These are phyloP conservation scores for Lepidium sativum DNA, from an alignment of 345 rosid genomes.

Conservation along the genomic window DNA sequence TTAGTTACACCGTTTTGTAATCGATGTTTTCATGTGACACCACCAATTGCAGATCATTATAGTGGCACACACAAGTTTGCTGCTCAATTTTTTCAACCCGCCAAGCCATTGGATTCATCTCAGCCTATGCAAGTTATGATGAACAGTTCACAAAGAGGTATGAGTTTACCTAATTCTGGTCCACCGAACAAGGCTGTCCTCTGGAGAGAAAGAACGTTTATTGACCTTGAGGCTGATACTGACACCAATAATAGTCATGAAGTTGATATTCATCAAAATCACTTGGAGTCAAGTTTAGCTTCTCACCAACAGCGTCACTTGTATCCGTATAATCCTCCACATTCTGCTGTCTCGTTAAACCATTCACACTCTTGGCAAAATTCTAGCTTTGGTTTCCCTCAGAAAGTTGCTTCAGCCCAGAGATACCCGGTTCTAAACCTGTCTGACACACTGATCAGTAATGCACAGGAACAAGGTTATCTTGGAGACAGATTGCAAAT, in stretches of 20 bases:
- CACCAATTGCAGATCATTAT: constrained; percentile 24
- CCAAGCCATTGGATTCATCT: constrained; percentile 5
- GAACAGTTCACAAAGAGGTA: constrained; percentile 40
- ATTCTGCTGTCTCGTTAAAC: constrained; percentile 42
- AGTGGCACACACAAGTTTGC: constrained; percentile 10
- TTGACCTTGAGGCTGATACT: constrained; percentile 41
- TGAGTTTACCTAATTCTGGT: constrained; percentile 34
- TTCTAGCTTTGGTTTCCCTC: constrained; percentile 41
- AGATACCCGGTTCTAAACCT: constrained; percentile 39
- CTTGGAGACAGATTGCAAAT: constrained; percentile 47
- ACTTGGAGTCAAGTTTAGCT: constrained; percentile 39
- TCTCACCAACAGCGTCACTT: constrained; percentile 32
- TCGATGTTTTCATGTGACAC: background rate
- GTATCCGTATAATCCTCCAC: constrained; percentile 36
- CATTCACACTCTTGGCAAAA: constrained; percentile 50
- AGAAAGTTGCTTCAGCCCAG: constrained; percentile 44
- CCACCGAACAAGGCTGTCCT: constrained; percentile 44
- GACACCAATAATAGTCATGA: constrained; percentile 32
- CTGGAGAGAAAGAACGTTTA: constrained; percentile 44
- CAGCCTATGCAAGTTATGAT: constrained; percentile 14
- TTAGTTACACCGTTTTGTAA: background rate
- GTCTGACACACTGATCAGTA: constrained; percentile 36
- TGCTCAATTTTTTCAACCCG: constrained; percentile 22
- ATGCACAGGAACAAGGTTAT: constrained; percentile 42
- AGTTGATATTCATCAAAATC: constrained; percentile 23